Evolutionary conservation across 225 moss, liverwort and hornwort genomes (phyloP), one percentile per base, ranked within the genome.

Genomic region (Antitrichia curtipendula): DNA sequence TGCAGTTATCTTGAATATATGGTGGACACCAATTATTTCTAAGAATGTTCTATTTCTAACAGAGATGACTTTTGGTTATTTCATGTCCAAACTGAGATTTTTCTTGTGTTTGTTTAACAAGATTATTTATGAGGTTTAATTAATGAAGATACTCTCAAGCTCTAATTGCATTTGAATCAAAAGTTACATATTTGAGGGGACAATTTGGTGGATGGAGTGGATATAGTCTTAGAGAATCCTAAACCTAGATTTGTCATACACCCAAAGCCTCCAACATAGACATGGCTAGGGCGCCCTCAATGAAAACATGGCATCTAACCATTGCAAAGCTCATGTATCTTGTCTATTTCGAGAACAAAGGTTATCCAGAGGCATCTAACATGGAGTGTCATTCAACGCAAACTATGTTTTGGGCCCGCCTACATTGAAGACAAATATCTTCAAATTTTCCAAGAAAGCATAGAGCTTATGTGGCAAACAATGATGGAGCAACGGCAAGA

Each of bases 241-340:
- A 8, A 50, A 8, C 34, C 8, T 19, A 50, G 13, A 50, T 22
- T 50, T 34, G 5, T 2, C 8, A 34, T 22, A 14, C 34, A 75
- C 0, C 8, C 1, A 52, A 52, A 21, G 8, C 34, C 52, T 2
- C 22, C 8, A 52, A 8, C 0, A 13, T 22, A 52, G 8, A 52
- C 0, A 52, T 36, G 14, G 2, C 8, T 50, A 8, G 5, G 1
- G 45, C 1, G 6, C 10, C 29, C 0, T 29, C 6, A 45, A 14
- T 34, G 5, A 0, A 52, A 0, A 22, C 5, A 52, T 3, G 3
- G 5, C 13, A 31, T 75, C 1, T 49, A 1, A 32, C 2, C 5
- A 50, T 1, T 50, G 0, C 7, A 20, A 49, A 74, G 2, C 5
- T 50, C 5, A 32, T 49, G 7, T 21, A 50, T 7, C 5, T 75